phyloP scores from a whole-genome alignment of 805 yeast species.

The Zygosaccharomyces lentus region DNA sequence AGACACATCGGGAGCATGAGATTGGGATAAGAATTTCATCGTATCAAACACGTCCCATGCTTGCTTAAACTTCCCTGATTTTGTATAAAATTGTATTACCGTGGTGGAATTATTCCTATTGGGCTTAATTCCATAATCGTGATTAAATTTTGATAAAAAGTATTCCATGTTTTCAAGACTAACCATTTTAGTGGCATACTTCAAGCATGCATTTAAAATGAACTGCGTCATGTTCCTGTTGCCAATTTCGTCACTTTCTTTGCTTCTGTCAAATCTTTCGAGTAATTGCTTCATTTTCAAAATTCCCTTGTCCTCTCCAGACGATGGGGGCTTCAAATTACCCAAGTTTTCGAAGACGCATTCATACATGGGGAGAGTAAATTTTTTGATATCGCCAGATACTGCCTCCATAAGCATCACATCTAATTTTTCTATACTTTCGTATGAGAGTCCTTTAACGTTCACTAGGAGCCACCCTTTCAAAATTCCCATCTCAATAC shows the following conservation, averaged over 20 bases:
- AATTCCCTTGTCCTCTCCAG: conserved; percentile 12
- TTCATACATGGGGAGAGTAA: conserved; percentile 22
- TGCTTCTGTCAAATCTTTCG: conserved; percentile 19
- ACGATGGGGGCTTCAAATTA: conserved; percentile 8
- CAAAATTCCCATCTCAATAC: conserved; percentile 9
- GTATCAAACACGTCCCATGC: conserved; percentile 75
- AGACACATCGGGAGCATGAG: conserved; percentile 60
- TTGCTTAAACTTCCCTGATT: conserved; percentile 32
- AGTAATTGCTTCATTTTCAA: conserved; percentile 22
- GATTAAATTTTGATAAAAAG: conserved; percentile 25
- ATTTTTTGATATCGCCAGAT: conserved; percentile 11
- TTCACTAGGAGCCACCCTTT: conserved; percentile 13
- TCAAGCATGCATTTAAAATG: conserved; percentile 27
- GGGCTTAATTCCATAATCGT: conserved; percentile 25
- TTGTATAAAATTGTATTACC: conserved; percentile 27
- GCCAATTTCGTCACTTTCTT: neutral
- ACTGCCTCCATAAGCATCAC: conserved; percentile 23
- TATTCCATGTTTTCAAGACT: conserved; percentile 24
- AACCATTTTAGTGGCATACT: conserved; percentile 20
- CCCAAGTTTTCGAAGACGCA: conserved; percentile 25
- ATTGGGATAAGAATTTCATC: conserved; percentile 71
- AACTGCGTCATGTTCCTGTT: conserved; percentile 15
- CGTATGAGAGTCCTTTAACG: conserved; percentile 18
- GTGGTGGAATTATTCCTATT: conserved; percentile 30
- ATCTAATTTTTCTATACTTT: conserved; percentile 27